Evolutionary conservation across 306 rosid species (phyloP).

Genomic region (Castanea sativa): DNA sequence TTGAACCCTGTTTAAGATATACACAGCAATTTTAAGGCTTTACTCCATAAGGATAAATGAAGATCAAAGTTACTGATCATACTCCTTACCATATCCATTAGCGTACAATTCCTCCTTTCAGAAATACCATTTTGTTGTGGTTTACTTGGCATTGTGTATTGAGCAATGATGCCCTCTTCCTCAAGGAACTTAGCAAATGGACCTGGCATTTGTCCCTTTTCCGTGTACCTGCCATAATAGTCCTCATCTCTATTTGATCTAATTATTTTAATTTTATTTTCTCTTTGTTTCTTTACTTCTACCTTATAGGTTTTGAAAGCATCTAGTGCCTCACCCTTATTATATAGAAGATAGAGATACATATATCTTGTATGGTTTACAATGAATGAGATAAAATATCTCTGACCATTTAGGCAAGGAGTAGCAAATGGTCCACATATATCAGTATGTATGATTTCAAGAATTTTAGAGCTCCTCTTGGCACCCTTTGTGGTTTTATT

Average conservation of each 20-base stretch:
- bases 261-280: background rate
- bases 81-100: background rate
- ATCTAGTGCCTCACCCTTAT: background rate
- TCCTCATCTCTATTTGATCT: background rate
- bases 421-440: background rate
- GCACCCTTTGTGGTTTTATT: too few species aligned
- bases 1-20: background rate
- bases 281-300: background rate
- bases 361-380: background rate
- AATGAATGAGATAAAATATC: background rate
- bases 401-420: background rate
- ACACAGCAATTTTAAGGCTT: background rate
- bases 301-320: background rate
- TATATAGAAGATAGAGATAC: background rate
- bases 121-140: background rate
- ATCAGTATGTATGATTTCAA: background rate
- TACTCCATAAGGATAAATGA: background rate
- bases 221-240: background rate
- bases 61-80: background rate
- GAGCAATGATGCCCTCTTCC: background rate
- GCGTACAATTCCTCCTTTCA: background rate
- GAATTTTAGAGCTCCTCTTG: background rate
- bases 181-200: background rate
- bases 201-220: background rate
- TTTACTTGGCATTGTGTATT: background rate